phyloP scores from a whole-genome alignment of 2,329 filamentous ascomycete genomes.

The Elsinoe perseae region DNA sequence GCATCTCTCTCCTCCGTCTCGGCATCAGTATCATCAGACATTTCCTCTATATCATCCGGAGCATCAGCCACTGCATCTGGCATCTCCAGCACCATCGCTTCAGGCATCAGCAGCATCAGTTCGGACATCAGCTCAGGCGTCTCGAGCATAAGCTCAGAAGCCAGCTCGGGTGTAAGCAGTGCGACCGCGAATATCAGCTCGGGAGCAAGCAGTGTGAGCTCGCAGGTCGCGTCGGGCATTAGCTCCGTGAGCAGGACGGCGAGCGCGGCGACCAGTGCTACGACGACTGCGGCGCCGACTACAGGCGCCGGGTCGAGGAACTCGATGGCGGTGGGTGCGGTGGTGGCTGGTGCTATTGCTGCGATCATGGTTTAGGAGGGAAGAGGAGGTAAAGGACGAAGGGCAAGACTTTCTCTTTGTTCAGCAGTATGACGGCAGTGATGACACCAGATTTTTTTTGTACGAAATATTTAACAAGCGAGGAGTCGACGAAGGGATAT shows the following conservation, averaged over 20 bases:
- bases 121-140: slow-evolving; percentile 4
- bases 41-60: not conserved
- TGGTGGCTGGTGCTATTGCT: slow-evolving; percentile 3
- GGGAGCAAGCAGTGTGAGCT: not conserved
- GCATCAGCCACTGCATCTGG: not conserved
- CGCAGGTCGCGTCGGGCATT: not conserved
- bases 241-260: not conserved
- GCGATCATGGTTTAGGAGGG: not conserved
- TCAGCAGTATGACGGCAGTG: not conserved
- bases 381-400: not conserved
- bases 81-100: slow-evolving; percentile 1
- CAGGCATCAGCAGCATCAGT: not conserved
- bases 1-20: slow-evolving; percentile 10
- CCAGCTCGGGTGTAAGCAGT: not conserved
- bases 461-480: not conserved
- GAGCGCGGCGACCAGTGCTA: slow-evolving; percentile 6
- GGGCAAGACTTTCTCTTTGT: too few species aligned
- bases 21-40: not conserved
- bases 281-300: slow-evolving; percentile 16
- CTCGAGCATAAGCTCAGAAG: not conserved
- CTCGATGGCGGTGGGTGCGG: not conserved
- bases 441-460: slow-evolving; percentile 10
- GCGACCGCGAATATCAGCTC: not conserved
- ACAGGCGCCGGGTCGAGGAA: slow-evolving; percentile 10
- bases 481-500: not conserved